Percentiles rank a stretch among this genome's conserved stretches.
Evolutionary conservation across 495 filamentous ascomycete species (phyloP).

Genomic region (Glutinoglossum americanum): DNA sequence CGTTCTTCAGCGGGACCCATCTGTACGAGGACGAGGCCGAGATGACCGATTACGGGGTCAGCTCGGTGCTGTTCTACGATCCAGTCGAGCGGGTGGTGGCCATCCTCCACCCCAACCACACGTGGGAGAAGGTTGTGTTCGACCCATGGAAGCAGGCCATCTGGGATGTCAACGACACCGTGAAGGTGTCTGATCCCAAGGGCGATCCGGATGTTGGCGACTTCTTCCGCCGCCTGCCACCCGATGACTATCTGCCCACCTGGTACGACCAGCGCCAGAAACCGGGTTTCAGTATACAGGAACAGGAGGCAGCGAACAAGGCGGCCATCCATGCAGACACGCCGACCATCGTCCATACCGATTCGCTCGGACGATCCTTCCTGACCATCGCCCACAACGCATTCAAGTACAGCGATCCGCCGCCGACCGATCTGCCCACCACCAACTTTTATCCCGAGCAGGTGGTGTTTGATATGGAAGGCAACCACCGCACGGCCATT

Average conservation of each 20-base stretch:
- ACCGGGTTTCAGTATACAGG: neutral
- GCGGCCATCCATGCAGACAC: conserved; percentile 11
- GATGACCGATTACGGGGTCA: conserved; percentile 1
- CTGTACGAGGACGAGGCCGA: conserved; percentile 1
- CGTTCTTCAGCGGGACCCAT: conserved; percentile 8
- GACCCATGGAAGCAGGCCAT: conserved; percentile 7
- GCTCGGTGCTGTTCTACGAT: conserved; percentile 8
- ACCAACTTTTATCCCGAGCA: neutral
- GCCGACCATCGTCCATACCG: conserved; percentile 8
- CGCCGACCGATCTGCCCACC: neutral
- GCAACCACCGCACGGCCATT: neutral
- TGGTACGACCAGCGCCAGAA: neutral
- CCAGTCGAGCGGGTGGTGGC: conserved; percentile 9
- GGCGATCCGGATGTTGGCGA: conserved; percentile 9
- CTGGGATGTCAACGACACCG: conserved; percentile 13
- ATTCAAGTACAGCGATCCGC: neutral
- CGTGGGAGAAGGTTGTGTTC: conserved; percentile 10
- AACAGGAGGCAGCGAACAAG: conserved; percentile 7
- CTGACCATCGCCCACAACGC: conserved; percentile 5
- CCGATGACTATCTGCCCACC: neutral
- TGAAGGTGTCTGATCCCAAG: conserved; percentile 7
- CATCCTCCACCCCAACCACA: conserved; percentile 7
- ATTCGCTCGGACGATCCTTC: conserved; percentile 9
- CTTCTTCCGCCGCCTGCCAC: conserved; percentile 5
- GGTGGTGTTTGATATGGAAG: neutral